phyloP scores from a whole-genome alignment of 1,284 basidiomycete genomes.

The Apiotrichum siamense region DNA sequence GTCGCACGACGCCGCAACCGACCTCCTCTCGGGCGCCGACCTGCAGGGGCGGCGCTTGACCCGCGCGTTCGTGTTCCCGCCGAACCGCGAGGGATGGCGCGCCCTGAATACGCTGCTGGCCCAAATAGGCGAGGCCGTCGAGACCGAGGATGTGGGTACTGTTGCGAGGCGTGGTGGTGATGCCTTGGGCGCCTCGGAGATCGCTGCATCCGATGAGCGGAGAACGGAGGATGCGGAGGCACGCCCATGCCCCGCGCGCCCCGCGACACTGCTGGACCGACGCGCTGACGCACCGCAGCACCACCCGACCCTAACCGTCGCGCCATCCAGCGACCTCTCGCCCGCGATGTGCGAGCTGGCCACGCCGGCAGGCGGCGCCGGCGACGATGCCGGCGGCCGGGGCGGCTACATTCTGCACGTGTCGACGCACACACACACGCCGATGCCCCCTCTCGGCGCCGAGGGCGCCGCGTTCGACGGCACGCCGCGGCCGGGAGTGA shows the following conservation, averaged over 20 bases:
- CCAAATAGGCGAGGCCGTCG: conserved; percentile 15
- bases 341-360: neutral
- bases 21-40: conserved; percentile 15
- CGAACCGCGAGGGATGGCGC: conserved; percentile 30
- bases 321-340: conserved; percentile 23
- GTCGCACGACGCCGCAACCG: neutral
- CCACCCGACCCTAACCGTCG: conserved; percentile 32
- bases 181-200: too few relatives aligned
- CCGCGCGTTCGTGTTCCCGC: conserved; percentile 25
- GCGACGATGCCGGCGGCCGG: conserved; percentile 2
- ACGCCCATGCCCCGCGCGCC: too few relatives aligned
- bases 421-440: conserved; percentile 41
- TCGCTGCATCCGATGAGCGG: too few relatives aligned
- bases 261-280: neutral
- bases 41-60: conserved; percentile 30
- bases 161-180: too few relatives aligned
- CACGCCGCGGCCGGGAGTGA: conserved; percentile 35
- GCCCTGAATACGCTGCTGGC: conserved; percentile 13
- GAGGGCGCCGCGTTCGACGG: conserved; percentile 10
- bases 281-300: conserved; percentile 22
- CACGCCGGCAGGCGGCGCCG: too few relatives aligned
- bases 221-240: neutral
- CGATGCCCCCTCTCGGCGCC: conserved; percentile 25
- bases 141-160: conserved; percentile 30
- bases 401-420: conserved; percentile 34